Evolutionary conservation across 2,329 filamentous ascomycete genomes (phyloP).

Genomic region (Chrysoporthe puriensis): DNA sequence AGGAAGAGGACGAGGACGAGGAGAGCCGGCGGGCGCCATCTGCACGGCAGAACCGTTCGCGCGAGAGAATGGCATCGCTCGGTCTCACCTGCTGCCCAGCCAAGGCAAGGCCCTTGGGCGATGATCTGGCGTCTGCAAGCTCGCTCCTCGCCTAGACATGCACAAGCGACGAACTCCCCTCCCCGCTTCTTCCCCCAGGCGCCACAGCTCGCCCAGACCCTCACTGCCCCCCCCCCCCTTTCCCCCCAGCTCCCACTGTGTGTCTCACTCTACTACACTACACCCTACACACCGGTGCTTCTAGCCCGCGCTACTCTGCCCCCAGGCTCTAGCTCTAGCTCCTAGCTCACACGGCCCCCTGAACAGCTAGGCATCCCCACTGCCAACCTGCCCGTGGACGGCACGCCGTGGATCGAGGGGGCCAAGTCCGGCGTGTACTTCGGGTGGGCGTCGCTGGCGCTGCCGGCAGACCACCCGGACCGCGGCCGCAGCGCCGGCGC

Average conservation of each 20-base stretch:
- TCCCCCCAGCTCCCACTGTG: not conserved
- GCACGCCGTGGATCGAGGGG: conserved; percentile 62
- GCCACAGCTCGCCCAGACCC: conserved; percentile 4
- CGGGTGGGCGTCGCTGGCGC: conserved; percentile 79
- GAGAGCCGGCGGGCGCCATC: not conserved
- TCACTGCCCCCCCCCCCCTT: too few relatives aligned
- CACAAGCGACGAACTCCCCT: not conserved
- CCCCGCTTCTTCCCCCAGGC: too few relatives aligned
- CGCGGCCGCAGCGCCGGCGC: conserved; percentile 14
- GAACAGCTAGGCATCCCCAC: conserved; percentile 91
- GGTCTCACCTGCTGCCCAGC: too few relatives aligned
- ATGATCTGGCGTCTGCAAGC: not conserved
- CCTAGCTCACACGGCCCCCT: not conserved
- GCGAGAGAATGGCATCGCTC: too few relatives aligned
- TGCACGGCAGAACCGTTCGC: not conserved
- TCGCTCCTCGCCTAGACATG: conserved; percentile 1
- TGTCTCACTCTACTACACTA: not conserved
- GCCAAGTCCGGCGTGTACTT: conserved; percentile 87
- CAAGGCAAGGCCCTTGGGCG: too few relatives aligned
- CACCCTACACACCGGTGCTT: conserved; percentile 1
- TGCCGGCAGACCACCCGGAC: conserved; percentile 54
- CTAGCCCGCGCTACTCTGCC: not conserved
- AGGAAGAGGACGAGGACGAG: conserved; percentile 1
- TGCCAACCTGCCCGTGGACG: conserved; percentile 83
- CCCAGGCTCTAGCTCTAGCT: not conserved